Evolutionary conservation across 345 rosid species (phyloP), one percentile per base, ranked within the genome.

Genomic region (Carallia pectinifolia): DNA sequence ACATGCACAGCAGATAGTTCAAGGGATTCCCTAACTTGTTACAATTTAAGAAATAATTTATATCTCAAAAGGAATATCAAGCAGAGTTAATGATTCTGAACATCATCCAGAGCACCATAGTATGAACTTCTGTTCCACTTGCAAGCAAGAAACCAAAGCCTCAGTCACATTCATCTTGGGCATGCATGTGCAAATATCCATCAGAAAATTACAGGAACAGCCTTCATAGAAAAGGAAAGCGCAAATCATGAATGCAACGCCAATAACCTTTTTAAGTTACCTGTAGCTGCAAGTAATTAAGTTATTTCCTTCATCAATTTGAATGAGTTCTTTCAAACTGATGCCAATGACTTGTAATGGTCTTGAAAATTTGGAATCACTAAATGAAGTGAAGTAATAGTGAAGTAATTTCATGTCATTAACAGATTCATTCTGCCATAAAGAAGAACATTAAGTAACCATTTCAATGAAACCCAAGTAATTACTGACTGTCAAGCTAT

Each of bases 71-170:
- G 97, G 97, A 80, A 89, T 85, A 74, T 90, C 89, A 12, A 94
- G 91, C 74, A 81, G 79, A 75, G 96, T 85, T 67, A 91, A 66
- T 50, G 92, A 68, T 86, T 75, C 80, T 82, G 81, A 29, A 71
- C 80, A 71, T 79, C 89, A 63, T 94, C 89, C 77, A 94, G 65
- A 64, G 90, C 72, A 64, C 90, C 91, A 76, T 88, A 88, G 81
- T 83, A 83, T 47, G 97, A 90, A 81, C 78, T 94, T 69, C 98
- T 96, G 69, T 86, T 85, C 76, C 85, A 88, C 89, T 97, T 94
- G 89, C 75, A 86, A 71, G 61, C 70, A 80, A 65, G 62, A 55
- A 68, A 17, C 61, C 40, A 70, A 53, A 56, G 53, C 58, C 40
- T 62, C 33, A 27, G 10, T 23, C 9, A 58, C 15, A 79, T 30